phyloP scores from a whole-genome alignment of 2,329 filamentous ascomycete species.

The Chaetomiaceae sp. region DNA sequence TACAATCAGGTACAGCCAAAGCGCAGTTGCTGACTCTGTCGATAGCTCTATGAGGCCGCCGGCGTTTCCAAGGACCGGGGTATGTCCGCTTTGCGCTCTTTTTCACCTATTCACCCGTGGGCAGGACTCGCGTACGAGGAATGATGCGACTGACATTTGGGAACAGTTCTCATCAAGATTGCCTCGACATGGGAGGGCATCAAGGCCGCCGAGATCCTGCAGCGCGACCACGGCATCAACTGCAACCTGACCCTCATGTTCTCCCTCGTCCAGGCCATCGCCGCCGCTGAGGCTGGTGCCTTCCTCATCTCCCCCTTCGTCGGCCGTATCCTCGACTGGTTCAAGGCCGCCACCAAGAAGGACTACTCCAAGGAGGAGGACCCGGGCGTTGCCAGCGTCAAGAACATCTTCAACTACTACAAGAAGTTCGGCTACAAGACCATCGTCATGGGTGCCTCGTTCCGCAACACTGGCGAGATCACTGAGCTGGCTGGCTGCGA shows the following conservation, averaged over 20 bases:
- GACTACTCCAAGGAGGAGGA: slow-evolving; percentile 86
- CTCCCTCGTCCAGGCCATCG: slow-evolving; percentile 90
- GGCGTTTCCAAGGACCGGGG: slow-evolving; percentile 85
- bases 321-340: slow-evolving; percentile 98
- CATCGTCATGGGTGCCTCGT: slow-evolving; percentile 99
- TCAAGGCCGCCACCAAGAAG: slow-evolving; percentile 94
- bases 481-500: slow-evolving; percentile 97
- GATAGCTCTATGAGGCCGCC: slow-evolving; percentile 85
- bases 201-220: slow-evolving; percentile 95
- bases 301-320: slow-evolving; percentile 99
- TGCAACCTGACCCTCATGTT: slow-evolving; percentile 99
- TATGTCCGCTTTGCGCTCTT: no score
- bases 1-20: not conserved
- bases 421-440: slow-evolving; percentile 99
- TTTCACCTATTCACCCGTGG: no score
- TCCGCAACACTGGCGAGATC: slow-evolving; percentile 94
- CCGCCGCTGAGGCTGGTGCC: slow-evolving; percentile 87
- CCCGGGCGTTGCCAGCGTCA: slow-evolving; percentile 91
- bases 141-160: no score
- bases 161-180: slow-evolving; percentile 84
- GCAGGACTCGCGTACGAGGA: no score
- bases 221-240: slow-evolving; percentile 95
- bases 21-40: not conserved
- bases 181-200: slow-evolving; percentile 99
- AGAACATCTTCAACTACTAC: slow-evolving; percentile 99